Evolutionary conservation across 768 basidiomycete genomes (phyloP).

Genomic region (Filobasidium floriforme): DNA sequence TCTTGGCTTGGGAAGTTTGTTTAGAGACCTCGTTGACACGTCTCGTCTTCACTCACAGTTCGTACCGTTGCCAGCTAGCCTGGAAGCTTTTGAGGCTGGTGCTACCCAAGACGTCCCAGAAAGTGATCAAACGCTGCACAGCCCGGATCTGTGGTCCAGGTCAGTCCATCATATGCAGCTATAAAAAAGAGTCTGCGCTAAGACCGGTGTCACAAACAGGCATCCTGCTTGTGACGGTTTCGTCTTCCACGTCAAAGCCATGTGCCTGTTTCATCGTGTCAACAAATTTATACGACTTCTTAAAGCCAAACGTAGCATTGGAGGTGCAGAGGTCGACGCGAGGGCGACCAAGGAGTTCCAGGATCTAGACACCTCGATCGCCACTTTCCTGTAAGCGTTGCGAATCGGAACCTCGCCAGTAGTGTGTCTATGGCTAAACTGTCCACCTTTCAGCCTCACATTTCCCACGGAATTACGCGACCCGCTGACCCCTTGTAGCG

Average conservation of each 20-base stretch:
- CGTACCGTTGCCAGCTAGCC: slow-evolving; percentile 17
- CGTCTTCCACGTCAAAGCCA: slow-evolving; percentile 18
- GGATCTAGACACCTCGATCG: slow-evolving; percentile 15
- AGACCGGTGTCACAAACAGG: not conserved
- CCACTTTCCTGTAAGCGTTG: slow-evolving; percentile 11
- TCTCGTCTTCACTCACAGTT: not conserved
- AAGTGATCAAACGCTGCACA: slow-evolving; percentile 15
- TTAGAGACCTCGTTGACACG: not conserved
- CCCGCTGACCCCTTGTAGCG: slow-evolving; percentile 17
- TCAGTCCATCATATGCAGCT: not conserved
- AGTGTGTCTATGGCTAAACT: not conserved
- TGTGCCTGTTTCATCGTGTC: slow-evolving; percentile 15
- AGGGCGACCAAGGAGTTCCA: slow-evolving; percentile 16
- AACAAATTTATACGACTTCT: slow-evolving; percentile 16
- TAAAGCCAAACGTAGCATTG: slow-evolving; percentile 7
- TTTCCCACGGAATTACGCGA: slow-evolving; percentile 20
- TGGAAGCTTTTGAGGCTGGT: slow-evolving; percentile 15
- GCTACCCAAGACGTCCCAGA: slow-evolving; percentile 11
- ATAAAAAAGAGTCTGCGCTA: not conserved
- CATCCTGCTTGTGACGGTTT: slow-evolving; percentile 20
- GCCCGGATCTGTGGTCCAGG: slow-evolving; percentile 13
- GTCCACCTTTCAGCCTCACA: not conserved
- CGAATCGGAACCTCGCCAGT: not conserved
- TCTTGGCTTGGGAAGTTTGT: not conserved
- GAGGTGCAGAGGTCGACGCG: not conserved